phyloP scores from a whole-genome alignment of 257 asterid genomes.

The Primulina tabacum region DNA sequence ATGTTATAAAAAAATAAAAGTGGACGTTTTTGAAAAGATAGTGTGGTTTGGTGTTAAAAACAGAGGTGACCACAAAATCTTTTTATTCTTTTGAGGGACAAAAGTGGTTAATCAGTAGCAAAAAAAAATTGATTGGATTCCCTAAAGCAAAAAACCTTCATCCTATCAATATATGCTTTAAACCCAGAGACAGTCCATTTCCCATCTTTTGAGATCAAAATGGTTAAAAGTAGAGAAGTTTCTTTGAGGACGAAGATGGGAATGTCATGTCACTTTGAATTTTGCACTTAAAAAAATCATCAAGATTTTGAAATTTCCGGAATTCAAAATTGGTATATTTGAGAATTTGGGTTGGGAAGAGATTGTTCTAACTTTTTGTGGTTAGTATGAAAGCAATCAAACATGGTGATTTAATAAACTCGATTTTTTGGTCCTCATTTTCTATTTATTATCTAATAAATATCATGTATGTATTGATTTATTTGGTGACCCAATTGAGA shows the following conservation, averaged over 20 bases:
- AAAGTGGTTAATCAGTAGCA: slow-evolving; percentile 10
- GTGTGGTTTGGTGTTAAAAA: background rate
- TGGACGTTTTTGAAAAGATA: background rate
- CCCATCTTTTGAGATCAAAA: slow-evolving; percentile 23
- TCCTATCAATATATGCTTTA: slow-evolving; percentile 22
- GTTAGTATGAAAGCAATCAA: no score
- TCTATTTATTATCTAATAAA: no score
- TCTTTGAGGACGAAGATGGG: background rate
- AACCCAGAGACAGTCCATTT: slow-evolving; percentile 19
- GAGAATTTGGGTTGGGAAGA: no score
- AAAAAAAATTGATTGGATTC: background rate
- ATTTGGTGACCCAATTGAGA: slow-evolving; percentile 9
- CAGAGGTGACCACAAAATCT: slow-evolving; percentile 13
- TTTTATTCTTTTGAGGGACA: slow-evolving; percentile 40
- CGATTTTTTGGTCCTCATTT: no score
- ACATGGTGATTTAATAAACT: no score
- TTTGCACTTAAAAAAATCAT: background rate
- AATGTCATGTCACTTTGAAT: background rate
- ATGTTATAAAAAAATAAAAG: no score
- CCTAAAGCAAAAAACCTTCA: slow-evolving; percentile 11
- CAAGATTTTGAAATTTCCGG: no score
- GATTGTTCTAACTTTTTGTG: no score
- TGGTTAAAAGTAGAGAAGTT: slow-evolving; percentile 14
- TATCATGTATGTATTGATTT: no score
- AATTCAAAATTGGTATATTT: no score